Conservation (phyloP, 768 basidiomycete species). For the Phaeotremella skinneri region DNA sequence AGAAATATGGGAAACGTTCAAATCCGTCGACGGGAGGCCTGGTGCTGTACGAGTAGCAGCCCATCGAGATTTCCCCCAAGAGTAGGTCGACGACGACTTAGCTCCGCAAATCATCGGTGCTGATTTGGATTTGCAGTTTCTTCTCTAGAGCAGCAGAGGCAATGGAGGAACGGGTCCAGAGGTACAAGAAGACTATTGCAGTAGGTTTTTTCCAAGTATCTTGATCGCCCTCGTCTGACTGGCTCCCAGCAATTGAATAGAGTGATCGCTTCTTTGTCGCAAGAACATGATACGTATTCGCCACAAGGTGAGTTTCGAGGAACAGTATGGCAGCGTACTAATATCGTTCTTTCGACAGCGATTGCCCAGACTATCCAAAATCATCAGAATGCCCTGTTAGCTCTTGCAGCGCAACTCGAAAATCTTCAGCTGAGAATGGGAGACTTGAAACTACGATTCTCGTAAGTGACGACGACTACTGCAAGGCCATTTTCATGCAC, state of each 20-base stretch:
- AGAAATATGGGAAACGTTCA: slow-evolving; percentile 41
- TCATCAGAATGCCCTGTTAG: slow-evolving; percentile 37
- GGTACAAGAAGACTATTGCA: slow-evolving; percentile 37
- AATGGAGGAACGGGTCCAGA: slow-evolving; percentile 32
- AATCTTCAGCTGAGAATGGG: slow-evolving; percentile 32
- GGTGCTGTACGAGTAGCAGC: slow-evolving; percentile 28
- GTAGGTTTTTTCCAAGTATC: slow-evolving; percentile 19
- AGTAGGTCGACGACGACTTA: slow-evolving; percentile 16
- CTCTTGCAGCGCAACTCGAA: slow-evolving; percentile 39
- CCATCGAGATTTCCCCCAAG: slow-evolving; percentile 39
- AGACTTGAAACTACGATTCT: slow-evolving; percentile 23
- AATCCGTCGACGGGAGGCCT: slow-evolving; percentile 32
- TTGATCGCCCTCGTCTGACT: slow-evolving; percentile 1
- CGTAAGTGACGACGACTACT: slow-evolving; percentile 20
- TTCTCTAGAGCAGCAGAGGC: slow-evolving; percentile 29
- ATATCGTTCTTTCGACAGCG: slow-evolving; percentile 16
- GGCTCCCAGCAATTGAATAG: slow-evolving; percentile 43
- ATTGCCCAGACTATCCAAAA: slow-evolving; percentile 44
- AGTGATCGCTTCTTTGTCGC: slow-evolving; percentile 24
- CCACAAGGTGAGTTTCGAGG: slow-evolving; percentile 28
- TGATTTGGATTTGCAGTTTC: slow-evolving; percentile 23
- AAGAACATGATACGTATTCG: slow-evolving; percentile 28
- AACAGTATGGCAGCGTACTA: not conserved
- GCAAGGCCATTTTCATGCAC: not conserved
- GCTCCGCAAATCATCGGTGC: not conserved